Percentiles rank a stretch among this genome's conserved stretches.
Evolutionary conservation across 2,329 filamentous ascomycete genomes (phyloP).

Genomic region (Talaromyces sp.): DNA sequence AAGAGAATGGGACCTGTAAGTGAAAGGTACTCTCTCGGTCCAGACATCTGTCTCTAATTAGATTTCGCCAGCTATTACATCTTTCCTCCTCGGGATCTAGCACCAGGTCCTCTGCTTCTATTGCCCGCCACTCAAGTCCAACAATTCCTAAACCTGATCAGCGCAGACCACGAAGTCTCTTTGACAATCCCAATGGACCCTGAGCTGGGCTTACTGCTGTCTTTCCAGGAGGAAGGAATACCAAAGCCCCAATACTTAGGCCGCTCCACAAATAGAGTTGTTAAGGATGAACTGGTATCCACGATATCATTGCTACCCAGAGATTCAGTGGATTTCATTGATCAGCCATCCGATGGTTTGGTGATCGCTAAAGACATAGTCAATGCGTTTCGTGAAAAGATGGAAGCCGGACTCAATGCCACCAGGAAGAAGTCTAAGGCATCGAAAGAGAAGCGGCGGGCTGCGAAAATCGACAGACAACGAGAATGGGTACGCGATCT

Average conservation of each 20-base stretch:
- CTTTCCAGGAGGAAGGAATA: constrained; percentile 59
- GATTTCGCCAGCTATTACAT: constrained; percentile 62
- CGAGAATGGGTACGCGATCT: constrained; percentile 55
- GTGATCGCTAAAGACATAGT: constrained; percentile 18
- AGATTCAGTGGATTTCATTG: background rate
- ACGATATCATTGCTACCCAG: constrained; percentile 30
- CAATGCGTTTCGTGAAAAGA: constrained; percentile 51
- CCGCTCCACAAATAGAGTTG: constrained; percentile 48
- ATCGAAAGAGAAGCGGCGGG: constrained; percentile 49
- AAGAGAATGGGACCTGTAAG: constrained; percentile 74
- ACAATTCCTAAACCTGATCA: constrained; percentile 63
- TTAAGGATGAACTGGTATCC: constrained; percentile 35
- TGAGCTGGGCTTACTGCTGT: constrained; percentile 56
- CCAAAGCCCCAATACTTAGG: constrained; percentile 68
- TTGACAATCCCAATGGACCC: constrained; percentile 59
- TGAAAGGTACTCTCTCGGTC: constrained; percentile 21
- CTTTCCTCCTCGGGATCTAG: constrained; percentile 49
- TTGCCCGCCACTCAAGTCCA: constrained; percentile 66
- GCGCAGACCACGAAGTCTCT: constrained; percentile 48
- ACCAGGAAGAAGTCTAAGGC: constrained; percentile 50
- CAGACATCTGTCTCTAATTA: background rate
- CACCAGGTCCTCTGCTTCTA: constrained; percentile 60
- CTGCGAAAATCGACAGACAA: constrained; percentile 50
- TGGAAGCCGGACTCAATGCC: constrained; percentile 52
- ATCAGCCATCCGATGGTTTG: background rate